phyloP scores from a whole-genome alignment of 1,284 basidiomycete species.

The Microbotryum scabiosae region DNA sequence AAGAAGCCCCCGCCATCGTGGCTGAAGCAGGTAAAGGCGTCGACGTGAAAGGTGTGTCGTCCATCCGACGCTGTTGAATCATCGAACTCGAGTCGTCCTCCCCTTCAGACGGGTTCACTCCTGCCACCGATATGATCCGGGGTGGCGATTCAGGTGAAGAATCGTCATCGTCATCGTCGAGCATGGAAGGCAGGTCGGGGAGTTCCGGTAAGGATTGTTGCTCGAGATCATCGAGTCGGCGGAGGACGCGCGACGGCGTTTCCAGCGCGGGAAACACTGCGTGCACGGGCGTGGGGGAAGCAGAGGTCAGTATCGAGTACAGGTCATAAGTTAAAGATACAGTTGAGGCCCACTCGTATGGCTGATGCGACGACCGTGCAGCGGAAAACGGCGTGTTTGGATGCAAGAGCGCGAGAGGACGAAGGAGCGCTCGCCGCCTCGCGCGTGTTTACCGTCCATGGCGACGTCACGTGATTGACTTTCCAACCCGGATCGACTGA shows the following conservation, averaged over 20 bases:
- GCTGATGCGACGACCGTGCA: no score
- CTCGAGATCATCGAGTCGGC: slow-evolving; percentile 23
- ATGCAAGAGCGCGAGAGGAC: no score
- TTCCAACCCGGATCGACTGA: no score
- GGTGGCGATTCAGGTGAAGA: slow-evolving; percentile 15
- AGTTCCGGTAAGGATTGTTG: slow-evolving; percentile 27
- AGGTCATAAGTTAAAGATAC: no score
- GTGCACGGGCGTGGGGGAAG: background rate
- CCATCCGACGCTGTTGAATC: background rate
- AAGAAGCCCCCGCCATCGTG: background rate
- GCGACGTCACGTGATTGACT: no score
- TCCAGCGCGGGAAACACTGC: slow-evolving; percentile 11
- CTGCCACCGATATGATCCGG: no score
- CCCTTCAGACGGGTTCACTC: background rate
- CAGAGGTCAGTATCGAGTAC: no score
- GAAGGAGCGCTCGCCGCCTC: no score
- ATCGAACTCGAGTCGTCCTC: background rate
- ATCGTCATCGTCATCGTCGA: slow-evolving; percentile 18
- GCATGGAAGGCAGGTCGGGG: slow-evolving; percentile 26
- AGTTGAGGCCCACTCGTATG: no score
- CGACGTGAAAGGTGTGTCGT: slow-evolving; percentile 18
- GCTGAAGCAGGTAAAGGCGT: slow-evolving; percentile 13
- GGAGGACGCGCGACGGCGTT: slow-evolving; percentile 32
- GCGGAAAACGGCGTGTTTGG: no score
- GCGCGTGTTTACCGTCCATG: no score